Conservation (phyloP, 352 stramenopile species). For the Albugo laibachii region DNA sequence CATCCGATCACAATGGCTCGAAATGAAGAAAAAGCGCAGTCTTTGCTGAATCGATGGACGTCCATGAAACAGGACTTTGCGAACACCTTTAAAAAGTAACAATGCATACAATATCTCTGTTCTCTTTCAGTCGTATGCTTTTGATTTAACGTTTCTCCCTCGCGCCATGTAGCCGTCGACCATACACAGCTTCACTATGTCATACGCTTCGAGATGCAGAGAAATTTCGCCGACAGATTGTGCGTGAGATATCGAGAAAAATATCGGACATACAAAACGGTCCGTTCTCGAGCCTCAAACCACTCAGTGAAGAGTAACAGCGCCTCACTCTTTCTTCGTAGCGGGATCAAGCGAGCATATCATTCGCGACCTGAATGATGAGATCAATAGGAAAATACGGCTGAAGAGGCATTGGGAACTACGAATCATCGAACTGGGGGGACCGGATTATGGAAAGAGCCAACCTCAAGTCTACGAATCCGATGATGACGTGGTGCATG, state of each 20-base stretch:
- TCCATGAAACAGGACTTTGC: conserved; percentile 89
- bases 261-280: conserved; percentile 94
- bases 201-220: conserved; percentile 87
- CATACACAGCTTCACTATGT: conserved; percentile 86
- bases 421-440: conserved; percentile 80
- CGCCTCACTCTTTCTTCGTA: conserved; percentile 2
- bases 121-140: conserved; percentile 1
- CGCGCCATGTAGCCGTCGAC: conserved; percentile 34
- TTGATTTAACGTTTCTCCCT: neutral
- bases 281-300: conserved; percentile 6
- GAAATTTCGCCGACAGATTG: conserved; percentile 83
- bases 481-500: conserved; percentile 44
- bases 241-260: conserved; percentile 89
- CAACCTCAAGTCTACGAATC: conserved; percentile 60
- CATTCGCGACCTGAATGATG: conserved; percentile 95
- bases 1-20: conserved; percentile 75
- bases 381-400: conserved; percentile 95
- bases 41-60: conserved; percentile 97
- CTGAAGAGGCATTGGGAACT: conserved; percentile 84
- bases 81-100: conserved; percentile 64
- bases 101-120: neutral
- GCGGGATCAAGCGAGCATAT: conserved; percentile 87
- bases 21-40: conserved; percentile 96
- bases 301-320: neutral
- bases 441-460: conserved; percentile 68